These are phyloP conservation scores for Boletus holoroseus DNA, from an alignment of 1,284 basidiomycete species.

Conservation along the genomic window DNA sequence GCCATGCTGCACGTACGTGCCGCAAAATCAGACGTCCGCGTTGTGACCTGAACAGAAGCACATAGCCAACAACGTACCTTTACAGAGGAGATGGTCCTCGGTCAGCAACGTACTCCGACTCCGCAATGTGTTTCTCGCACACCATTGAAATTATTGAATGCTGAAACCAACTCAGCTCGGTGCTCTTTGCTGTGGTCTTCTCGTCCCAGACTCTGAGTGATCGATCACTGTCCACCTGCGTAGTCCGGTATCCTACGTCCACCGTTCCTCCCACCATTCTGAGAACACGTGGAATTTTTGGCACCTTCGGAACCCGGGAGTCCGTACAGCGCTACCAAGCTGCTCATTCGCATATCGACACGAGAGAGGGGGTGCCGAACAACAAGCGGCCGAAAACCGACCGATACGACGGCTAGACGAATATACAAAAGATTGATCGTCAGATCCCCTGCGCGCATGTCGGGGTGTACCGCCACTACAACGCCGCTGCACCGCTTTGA, in stretches of 20 bases:
- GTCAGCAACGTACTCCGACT: neutral
- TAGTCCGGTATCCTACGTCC: no score
- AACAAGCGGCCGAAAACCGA: constrained; percentile 1
- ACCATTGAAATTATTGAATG: neutral
- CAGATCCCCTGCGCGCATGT: neutral
- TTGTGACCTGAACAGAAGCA: neutral
- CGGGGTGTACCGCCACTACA: neutral
- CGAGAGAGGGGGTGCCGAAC: neutral
- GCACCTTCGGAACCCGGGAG: neutral
- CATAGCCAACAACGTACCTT: neutral
- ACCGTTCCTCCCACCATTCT: no score
- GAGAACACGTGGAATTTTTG: no score
- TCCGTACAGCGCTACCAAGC: neutral
- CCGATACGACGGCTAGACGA: neutral
- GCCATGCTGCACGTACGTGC: constrained; percentile 7
- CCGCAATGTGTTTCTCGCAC: neutral
- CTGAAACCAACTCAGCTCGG: neutral
- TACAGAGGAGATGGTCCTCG: neutral
- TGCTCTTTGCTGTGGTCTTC: constrained; percentile 4
- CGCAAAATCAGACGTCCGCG: constrained; percentile 2
- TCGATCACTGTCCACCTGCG: neutral
- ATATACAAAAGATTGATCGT: neutral
- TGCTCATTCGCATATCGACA: neutral
- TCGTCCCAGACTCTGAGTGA: neutral
- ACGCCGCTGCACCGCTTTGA: neutral